These are phyloP conservation scores for Metarhizium album DNA, from an alignment of 2,329 filamentous ascomycete genomes.

Conservation along the genomic window DNA sequence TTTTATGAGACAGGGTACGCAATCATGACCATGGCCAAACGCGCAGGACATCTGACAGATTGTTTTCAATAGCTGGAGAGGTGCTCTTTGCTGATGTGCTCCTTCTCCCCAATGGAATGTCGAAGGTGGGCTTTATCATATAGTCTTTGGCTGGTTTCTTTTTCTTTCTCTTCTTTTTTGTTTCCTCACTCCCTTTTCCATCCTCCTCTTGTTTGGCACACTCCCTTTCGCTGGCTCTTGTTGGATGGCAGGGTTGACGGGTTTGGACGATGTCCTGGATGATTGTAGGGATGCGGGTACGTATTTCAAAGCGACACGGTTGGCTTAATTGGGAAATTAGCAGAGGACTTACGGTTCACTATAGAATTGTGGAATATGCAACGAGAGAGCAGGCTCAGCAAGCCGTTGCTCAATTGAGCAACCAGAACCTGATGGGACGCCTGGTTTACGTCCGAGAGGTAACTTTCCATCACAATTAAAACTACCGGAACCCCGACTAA, in stretches of 20 bases:
- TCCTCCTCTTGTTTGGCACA: conserved; percentile 37
- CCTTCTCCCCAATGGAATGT: conserved; percentile 99
- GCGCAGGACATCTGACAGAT: background rate
- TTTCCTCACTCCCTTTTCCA: conserved; percentile 49
- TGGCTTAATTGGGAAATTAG: background rate
- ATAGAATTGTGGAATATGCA: conserved; percentile 99
- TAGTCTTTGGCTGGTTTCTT: conserved; percentile 69
- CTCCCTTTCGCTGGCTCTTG: conserved; percentile 53
- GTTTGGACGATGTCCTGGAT: conserved; percentile 81
- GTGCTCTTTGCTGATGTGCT: conserved; percentile 99
- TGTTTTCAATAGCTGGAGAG: conserved; percentile 65
- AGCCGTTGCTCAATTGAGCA: conserved; percentile 95
- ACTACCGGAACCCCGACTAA: conserved; percentile 4
- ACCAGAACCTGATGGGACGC: conserved; percentile 97
- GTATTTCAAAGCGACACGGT: conserved; percentile 24
- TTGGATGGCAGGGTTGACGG: conserved; percentile 99
- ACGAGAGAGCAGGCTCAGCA: conserved; percentile 98
- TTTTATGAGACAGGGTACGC: conserved; percentile 98
- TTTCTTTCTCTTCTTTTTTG: conserved; percentile 50
- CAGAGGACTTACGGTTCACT: background rate
- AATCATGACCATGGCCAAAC: background rate
- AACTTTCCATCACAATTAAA: conserved; percentile 20
- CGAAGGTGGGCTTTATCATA: conserved; percentile 97
- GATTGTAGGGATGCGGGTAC: conserved; percentile 99
- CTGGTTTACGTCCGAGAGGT: conserved; percentile 98